A percentile compares a stretch with the other conserved stretches of the same genome.
Evolutionary conservation across 1,284 basidiomycete genomes (phyloP).

Genomic region (Lentinula novae-zelandiae): DNA sequence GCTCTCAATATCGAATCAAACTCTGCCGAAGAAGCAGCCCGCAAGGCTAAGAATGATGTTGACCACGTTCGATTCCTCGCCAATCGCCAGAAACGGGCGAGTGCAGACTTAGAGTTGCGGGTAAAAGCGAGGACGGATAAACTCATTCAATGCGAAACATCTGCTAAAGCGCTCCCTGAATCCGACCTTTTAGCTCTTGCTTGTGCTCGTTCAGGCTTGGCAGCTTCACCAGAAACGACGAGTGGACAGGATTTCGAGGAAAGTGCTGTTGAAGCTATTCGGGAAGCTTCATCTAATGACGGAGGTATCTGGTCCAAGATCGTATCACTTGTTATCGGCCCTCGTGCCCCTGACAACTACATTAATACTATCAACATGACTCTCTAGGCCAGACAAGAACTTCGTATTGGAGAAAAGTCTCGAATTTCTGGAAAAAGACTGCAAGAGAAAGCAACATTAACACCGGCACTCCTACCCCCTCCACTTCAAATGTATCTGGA

Average conservation of each 20-base stretch:
- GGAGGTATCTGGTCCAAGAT: constrained; percentile 29
- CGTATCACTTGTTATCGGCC: constrained; percentile 26
- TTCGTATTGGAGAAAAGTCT: constrained; percentile 30
- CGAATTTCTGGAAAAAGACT: constrained; percentile 37
- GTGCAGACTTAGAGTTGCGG: neutral
- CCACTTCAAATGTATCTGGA: constrained; percentile 35
- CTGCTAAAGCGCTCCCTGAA: neutral
- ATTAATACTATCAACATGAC: constrained; percentile 36
- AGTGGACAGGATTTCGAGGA: constrained; percentile 24
- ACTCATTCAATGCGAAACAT: constrained; percentile 3
- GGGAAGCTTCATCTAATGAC: constrained; percentile 24
- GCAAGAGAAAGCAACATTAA: constrained; percentile 29
- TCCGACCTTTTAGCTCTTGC: neutral
- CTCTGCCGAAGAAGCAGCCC: neutral
- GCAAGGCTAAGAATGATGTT: constrained; percentile 3
- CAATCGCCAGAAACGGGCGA: constrained; percentile 4
- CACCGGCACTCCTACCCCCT: constrained; percentile 31
- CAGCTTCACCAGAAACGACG: neutral
- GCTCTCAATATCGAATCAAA: neutral
- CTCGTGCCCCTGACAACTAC: constrained; percentile 34
- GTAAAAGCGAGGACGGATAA: constrained; percentile 4
- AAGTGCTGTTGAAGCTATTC: constrained; percentile 33
- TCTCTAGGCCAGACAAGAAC: constrained; percentile 30
- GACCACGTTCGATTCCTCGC: constrained; percentile 1
- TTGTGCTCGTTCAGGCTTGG: neutral